Base-by-base conservation (phyloP, 345 rosid genomes). In the Zanthoxylum bungeanum region DNA sequence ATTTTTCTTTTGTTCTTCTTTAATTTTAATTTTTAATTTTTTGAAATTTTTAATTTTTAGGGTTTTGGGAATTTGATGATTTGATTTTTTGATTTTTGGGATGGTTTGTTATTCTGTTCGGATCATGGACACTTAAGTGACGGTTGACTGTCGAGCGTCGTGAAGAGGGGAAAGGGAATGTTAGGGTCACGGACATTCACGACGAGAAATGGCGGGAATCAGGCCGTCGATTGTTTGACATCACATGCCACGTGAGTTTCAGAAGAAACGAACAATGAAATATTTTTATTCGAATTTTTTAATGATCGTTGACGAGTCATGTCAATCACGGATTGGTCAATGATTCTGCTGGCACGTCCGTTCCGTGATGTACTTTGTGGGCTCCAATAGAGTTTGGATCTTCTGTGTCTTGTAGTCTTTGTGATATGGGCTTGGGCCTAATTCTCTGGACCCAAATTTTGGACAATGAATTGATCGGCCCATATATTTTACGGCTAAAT, bases 91-190 rank as follows among this genome's bases (percentile, higher is more conserved):
- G 76, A 64, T 70, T 61, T 66, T 57, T 17, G 74, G 22, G 37
- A 14, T 58, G 63, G 63, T 65, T 72, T 70, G 73, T 64, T 66
- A 37, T 68, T 72, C 75, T 79, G 83, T 76, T 79, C 81, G 83
- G 85, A 79, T 76, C 75, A 46, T 17, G 85, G 85, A 68, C 65
- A 71, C 74, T 55, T 3, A 19, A 14, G 6, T 44, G 49, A 44
- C 49, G 3, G 49, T 44, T 14, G 8, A n/a, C 17, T 9, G 28
- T 17, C 17, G 39, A 57, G 22, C 70, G 61, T 44, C 59, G 76
- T 61, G 71, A 33, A 2, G n/a, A 58, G 24, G 8, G 24, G 57
- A 22, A 21, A 1, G 36, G 61, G 12, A 11, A 60, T 37, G 19
- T 34, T 36, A 60, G 47, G 16, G 30, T 61, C 4, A 61, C 65